phyloP scores from a whole-genome alignment of 768 basidiomycete species.

The Boletus rubescentipes region DNA sequence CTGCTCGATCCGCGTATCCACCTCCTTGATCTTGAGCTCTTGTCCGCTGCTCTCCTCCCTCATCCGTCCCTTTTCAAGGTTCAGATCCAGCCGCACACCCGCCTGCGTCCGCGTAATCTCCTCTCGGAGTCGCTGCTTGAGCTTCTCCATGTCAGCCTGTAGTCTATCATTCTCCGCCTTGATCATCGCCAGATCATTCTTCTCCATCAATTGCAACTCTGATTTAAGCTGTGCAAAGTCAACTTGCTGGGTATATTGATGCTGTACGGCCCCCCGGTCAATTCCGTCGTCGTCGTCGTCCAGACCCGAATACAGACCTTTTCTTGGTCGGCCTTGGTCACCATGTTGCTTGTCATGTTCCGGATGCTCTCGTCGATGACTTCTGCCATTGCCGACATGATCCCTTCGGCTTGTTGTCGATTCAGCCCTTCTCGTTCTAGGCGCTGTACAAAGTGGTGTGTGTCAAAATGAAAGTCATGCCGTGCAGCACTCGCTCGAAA shows the following conservation, averaged over 20 bases:
- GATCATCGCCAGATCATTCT: slow-evolving; percentile 93
- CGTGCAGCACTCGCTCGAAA: slow-evolving; percentile 33
- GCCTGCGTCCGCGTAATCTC: slow-evolving; percentile 91
- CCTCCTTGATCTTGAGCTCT: slow-evolving; percentile 95
- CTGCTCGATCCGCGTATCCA: slow-evolving; percentile 95
- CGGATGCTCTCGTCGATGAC: slow-evolving; percentile 96
- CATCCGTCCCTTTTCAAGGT: slow-evolving; percentile 95
- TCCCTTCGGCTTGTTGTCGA: slow-evolving; percentile 90
- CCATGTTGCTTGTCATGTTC: slow-evolving; percentile 96
- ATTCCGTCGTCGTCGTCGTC: neutral
- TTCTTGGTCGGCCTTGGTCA: slow-evolving; percentile 94
- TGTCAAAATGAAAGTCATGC: slow-evolving; percentile 85
- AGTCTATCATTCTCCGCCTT: slow-evolving; percentile 97
- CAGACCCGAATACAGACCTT: slow-evolving; percentile 56
- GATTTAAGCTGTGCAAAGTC: slow-evolving; percentile 97
- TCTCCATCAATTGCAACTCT: slow-evolving; percentile 93
- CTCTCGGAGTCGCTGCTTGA: slow-evolving; percentile 90
- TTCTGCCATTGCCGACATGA: slow-evolving; percentile 95
- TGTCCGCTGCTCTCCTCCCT: slow-evolving; percentile 89
- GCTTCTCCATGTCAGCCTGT: slow-evolving; percentile 85
- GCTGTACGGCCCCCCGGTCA: slow-evolving; percentile 42
- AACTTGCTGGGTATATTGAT: slow-evolving; percentile 93
- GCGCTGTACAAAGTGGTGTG: slow-evolving; percentile 90
- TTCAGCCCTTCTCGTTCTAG: slow-evolving; percentile 88
- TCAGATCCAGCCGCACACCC: slow-evolving; percentile 91